These are phyloP conservation scores for Balakata baccata DNA, from an alignment of 345 rosid species.

Conservation along the genomic window DNA sequence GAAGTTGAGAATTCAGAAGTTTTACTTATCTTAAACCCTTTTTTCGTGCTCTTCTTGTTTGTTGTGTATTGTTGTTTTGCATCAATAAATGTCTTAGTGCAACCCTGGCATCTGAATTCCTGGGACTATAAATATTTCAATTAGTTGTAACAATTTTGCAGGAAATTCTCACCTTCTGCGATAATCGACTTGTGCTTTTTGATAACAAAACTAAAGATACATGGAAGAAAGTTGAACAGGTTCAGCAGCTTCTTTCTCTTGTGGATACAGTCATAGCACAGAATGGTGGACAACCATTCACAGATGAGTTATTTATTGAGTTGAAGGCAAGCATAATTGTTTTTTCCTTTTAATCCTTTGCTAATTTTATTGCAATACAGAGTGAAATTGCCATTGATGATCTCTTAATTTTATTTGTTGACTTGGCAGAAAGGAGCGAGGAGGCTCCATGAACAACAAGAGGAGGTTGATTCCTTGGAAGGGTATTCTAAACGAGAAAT, in stretches of 20 bases:
- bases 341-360: neutral
- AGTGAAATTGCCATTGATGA: neutral
- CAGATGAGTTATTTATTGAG: conserved; percentile 67
- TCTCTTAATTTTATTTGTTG: neutral
- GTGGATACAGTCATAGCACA: conserved; percentile 45
- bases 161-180: conserved; percentile 67
- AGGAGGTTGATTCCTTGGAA: conserved; percentile 50
- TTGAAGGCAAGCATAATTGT: conserved; percentile 49
- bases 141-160: conserved; percentile 17
- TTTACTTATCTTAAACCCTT: too few species aligned
- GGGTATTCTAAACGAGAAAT: conserved; percentile 60
- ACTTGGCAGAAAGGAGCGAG: conserved; percentile 55
- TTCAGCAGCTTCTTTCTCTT: conserved; percentile 58
- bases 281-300: conserved; percentile 73
- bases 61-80: too few species aligned
- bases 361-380: neutral
- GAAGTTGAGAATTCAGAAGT: too few species aligned
- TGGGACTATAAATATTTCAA: neutral
- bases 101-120: neutral
- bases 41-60: too few species aligned
- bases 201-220: conserved; percentile 76
- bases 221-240: conserved; percentile 51
- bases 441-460: conserved; percentile 65
- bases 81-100: neutral
- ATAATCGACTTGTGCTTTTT: conserved; percentile 59